These are phyloP conservation scores for Acanthamoeba healyi DNA, from an alignment of 208 protist species.

Conservation along the genomic window DNA sequence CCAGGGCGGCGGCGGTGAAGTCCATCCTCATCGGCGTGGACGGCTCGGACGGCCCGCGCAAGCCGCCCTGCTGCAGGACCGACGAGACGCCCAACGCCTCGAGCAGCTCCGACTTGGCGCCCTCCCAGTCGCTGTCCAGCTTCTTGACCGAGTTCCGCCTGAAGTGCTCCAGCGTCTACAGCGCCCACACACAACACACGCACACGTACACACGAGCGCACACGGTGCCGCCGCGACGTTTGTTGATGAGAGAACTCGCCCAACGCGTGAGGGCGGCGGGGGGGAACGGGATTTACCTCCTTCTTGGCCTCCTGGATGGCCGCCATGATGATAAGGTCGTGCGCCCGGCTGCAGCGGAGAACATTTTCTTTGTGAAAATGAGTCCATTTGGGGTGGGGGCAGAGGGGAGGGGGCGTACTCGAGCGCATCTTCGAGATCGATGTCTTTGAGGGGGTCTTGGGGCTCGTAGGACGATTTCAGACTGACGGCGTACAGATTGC, in stretches of 20 bases:
- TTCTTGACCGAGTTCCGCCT: constrained; percentile 13
- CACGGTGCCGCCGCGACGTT: too few relatives aligned
- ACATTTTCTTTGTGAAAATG: neutral
- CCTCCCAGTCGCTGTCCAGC: constrained; percentile 31
- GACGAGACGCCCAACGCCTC: constrained; percentile 18
- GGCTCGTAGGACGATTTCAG: constrained; percentile 28
- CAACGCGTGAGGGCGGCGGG: too few relatives aligned
- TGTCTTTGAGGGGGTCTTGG: neutral
- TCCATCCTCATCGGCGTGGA: neutral
- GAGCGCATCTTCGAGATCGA: constrained; percentile 15
- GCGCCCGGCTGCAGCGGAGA: neutral
- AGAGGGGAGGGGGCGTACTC: neutral
- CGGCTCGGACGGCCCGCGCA: neutral
- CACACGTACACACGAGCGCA: too few relatives aligned
- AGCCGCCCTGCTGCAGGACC: neutral
- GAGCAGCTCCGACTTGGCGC: neutral
- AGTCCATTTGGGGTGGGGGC: neutral
- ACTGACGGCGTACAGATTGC: constrained; percentile 51
- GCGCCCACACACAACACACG: neutral
- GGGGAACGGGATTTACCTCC: too few relatives aligned
- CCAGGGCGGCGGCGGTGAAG: neutral
- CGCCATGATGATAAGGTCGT: constrained; percentile 26
- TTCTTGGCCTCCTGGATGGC: constrained; percentile 67
- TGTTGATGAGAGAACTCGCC: neutral
- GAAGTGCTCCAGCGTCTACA: constrained; percentile 19